phyloP scores from a whole-genome alignment of 2,329 filamentous ascomycete species.

The Diatrype stigma region DNA sequence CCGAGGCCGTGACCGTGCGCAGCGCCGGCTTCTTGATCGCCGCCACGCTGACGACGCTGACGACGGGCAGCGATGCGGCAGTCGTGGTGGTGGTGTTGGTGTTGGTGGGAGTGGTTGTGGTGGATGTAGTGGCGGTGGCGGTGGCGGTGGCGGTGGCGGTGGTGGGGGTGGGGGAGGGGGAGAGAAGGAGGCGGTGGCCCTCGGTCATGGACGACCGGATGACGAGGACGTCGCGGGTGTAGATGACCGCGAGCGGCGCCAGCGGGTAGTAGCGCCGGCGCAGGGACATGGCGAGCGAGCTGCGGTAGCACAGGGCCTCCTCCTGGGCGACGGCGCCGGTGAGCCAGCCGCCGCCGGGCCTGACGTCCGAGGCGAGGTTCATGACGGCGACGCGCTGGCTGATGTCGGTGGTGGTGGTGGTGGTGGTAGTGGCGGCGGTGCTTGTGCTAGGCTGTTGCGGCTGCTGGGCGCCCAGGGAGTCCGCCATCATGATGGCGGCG shows the following conservation, averaged over 20 bases:
- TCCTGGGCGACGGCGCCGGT: constrained; percentile 53
- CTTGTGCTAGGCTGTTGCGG: not conserved
- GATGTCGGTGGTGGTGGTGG: not conserved
- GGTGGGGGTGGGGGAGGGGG: constrained; percentile 5
- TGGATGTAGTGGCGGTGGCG: not conserved
- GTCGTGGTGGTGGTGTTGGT: too few species aligned
- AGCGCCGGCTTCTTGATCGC: constrained; percentile 20
- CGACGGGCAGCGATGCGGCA: constrained; percentile 26
- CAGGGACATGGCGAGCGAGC: constrained; percentile 38
- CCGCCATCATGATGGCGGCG: constrained; percentile 42
- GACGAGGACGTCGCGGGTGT: constrained; percentile 29
- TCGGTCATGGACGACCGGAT: constrained; percentile 20
- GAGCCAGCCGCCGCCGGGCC: constrained; percentile 50
- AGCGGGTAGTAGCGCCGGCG: constrained; percentile 19
- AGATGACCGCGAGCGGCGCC: constrained; percentile 19
- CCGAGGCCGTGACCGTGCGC: not conserved
- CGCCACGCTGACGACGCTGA: constrained; percentile 39
- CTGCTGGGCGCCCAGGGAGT: constrained; percentile 5
- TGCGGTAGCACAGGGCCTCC: constrained; percentile 56
- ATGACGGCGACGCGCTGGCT: constrained; percentile 42
- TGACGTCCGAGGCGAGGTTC: constrained; percentile 51
- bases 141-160: not conserved
- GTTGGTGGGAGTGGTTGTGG: too few species aligned
- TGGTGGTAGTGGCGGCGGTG: constrained; percentile 23
- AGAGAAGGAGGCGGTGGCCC: constrained; percentile 21